Evolutionary conservation across 1,139 yeast species (phyloP), one percentile per base, ranked within the genome.

Genomic region (Pichia sp.): DNA sequence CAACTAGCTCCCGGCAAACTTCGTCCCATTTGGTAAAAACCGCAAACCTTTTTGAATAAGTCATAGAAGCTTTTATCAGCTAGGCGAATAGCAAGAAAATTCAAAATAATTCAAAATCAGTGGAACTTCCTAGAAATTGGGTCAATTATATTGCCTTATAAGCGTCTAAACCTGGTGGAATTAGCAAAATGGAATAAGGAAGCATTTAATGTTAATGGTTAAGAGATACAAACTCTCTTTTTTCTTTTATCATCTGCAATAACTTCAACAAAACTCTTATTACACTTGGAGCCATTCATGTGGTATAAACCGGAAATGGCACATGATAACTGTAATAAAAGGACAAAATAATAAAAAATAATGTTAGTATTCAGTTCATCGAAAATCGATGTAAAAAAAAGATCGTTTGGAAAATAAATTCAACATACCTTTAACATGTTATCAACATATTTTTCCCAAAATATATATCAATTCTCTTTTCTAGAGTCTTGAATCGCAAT

Each of bases 161-260:
- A 27, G 87, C 75, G 64, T 83, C 89, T 51, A 83, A 70, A 61
- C 89, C 89, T 74, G 6, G 88, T 83, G 28, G 86, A 78, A 64
- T 81, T 81, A 66, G 82, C 87, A 82, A 85, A 82, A 64, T 85
- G 79, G 61, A 78, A 84, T 43, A 81, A 64, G 79, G 45, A 41
- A 5, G 51, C 51, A 34, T 33, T 42, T 7, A 41, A 42, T 7
- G 45, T 43, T 34, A 44, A 38, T 3, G 51, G 48, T 39, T 48
- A 48, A 34, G 39, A 48, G 44, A 48, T 48, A 5, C 48, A 48
- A 30, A 83, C 90, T 65, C 90, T 79, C 66, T n/a, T n/a, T n/a
- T 83, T 83, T 56, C 90, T 73, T 67, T 84, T 89, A 68, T 90
- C 90, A 58, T 90, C 90, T 41, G 88, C 81, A 35, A 83, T 85